Evolutionary conservation across 2,329 filamentous ascomycete genomes (phyloP), one percentile per base, ranked within the genome.

Genomic region (Aspergillus unguis): DNA sequence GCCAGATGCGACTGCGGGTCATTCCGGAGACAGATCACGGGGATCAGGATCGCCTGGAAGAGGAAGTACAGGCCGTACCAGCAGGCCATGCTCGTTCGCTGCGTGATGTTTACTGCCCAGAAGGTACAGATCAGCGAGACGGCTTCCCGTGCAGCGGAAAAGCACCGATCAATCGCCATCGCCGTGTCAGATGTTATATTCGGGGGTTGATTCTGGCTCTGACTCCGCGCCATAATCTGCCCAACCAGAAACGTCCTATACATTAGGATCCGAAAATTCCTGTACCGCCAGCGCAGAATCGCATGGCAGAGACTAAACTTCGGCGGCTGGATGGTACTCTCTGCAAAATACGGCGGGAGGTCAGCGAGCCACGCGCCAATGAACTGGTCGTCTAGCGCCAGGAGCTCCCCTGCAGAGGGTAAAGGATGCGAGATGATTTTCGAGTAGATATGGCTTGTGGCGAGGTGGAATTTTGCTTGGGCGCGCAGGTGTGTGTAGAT

Each of bases 261-360:
- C 55, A 69, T 64, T 8, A 71, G 61, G 23, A 70, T 69, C 1
- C 64, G 61, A 11, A 71, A 58, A 33, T 70, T 66, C 35, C 65
- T 62, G 45, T 59, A 64, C 32, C 68, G 58, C 68, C 67, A 71
- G 7, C 56, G 58, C 5, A 70, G 55, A 5, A 63, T 62, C 3
- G 66, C 58, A 10, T 66, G 61, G 3, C 66, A 54, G 4, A 66
- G 58, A 5, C 57, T 53, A 27, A 61, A 59, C 25, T 62, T 56
- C 1, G 56, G 47, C 11, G 58, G 51, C 33, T 64, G 53, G 2
- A 56, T 32, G n/a, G 56, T 57, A 40, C 53, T 55, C 44, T 66
- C 58, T 27, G 59, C 53, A 49, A 66, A 70, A 47, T 64, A 68
- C 2, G 58, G 7, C 9, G 68, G 67, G 7, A 70, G 52, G 2